phyloP scores from a whole-genome alignment of 192 early-diverging fungal species.

The Backusella luteola region DNA sequence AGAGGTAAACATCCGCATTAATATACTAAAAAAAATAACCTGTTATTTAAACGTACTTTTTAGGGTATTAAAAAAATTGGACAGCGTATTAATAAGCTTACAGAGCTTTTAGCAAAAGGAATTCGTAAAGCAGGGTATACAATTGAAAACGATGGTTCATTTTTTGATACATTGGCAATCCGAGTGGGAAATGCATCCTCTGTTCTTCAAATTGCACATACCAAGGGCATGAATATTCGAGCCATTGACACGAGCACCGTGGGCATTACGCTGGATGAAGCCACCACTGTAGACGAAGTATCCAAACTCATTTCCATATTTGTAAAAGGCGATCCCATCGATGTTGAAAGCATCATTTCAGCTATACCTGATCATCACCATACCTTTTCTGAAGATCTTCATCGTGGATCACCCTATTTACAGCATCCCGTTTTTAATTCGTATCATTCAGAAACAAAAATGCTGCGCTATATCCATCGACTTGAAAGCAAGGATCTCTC shows the following conservation, averaged over 20 bases:
- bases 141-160: constrained; percentile 74
- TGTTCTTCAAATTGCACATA: constrained; percentile 70
- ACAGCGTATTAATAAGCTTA: constrained; percentile 90
- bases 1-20: constrained; percentile 39
- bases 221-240: constrained; percentile 84
- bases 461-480: constrained; percentile 94
- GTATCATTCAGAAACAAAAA: constrained; percentile 97
- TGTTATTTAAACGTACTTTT: background rate
- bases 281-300: constrained; percentile 81
- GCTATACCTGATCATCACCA: background rate
- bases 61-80: constrained; percentile 85
- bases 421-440: constrained; percentile 93
- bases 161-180: constrained; percentile 95
- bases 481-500: constrained; percentile 98
- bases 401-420: constrained; percentile 74
- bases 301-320: constrained; percentile 79
- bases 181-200: constrained; percentile 62
- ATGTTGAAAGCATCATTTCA: constrained; percentile 14
- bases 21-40: background rate
- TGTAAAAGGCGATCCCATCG: constrained; percentile 51
- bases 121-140: constrained; percentile 71
- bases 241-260: constrained; percentile 74
- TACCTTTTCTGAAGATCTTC: constrained; percentile 36
- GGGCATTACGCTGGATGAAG: constrained; percentile 93
- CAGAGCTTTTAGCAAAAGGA: constrained; percentile 74